A percentile compares a stretch with the other conserved stretches of the same genome.
phyloP scores from a whole-genome alignment of 176 grass and related monocot genomes.

The sorghum (Sorghum bicolor) region DNA sequence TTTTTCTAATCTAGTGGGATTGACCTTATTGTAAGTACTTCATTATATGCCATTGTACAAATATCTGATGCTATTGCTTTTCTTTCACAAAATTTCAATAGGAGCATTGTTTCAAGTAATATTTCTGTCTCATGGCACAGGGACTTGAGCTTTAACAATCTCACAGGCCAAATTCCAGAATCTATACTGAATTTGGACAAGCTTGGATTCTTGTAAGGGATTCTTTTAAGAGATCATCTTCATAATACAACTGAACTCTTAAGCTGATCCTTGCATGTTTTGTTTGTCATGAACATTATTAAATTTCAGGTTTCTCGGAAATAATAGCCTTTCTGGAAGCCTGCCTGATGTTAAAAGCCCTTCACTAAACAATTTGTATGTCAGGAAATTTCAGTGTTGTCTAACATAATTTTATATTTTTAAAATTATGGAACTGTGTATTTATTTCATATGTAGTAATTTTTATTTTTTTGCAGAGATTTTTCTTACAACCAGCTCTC shows the following conservation, averaged over 20 bases:
- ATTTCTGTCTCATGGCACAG: conserved; percentile 23
- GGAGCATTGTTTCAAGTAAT: not conserved
- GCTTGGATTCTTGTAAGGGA: conserved; percentile 56
- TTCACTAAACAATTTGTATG: conserved; percentile 72
- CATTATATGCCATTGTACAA: not conserved
- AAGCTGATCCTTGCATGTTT: not conserved
- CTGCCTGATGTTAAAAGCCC: conserved; percentile 49
- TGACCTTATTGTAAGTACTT: conserved; percentile 51
- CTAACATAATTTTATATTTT: not conserved
- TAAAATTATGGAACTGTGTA: not conserved
- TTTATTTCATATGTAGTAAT: not conserved
- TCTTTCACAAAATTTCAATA: not conserved
- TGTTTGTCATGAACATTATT: not conserved
- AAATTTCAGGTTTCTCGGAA: conserved; percentile 79
- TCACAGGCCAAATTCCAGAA: conserved; percentile 69
- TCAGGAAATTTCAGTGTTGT: not conserved
- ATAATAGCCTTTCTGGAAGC: conserved; percentile 76
- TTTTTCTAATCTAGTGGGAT: conserved; percentile 45
- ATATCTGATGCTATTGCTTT: not conserved
- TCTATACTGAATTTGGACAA: conserved; percentile 64
- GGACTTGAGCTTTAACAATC: conserved; percentile 96
- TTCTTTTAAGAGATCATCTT: not conserved
- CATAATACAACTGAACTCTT: not conserved
- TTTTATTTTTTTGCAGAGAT: conserved; percentile 47
- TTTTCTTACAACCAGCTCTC: conserved; percentile 87